Percentiles rank a stretch among this genome's conserved stretches.
Evolutionary conservation across 2,329 filamentous ascomycete genomes (phyloP).

Genomic region (Xylariaceae sp.): DNA sequence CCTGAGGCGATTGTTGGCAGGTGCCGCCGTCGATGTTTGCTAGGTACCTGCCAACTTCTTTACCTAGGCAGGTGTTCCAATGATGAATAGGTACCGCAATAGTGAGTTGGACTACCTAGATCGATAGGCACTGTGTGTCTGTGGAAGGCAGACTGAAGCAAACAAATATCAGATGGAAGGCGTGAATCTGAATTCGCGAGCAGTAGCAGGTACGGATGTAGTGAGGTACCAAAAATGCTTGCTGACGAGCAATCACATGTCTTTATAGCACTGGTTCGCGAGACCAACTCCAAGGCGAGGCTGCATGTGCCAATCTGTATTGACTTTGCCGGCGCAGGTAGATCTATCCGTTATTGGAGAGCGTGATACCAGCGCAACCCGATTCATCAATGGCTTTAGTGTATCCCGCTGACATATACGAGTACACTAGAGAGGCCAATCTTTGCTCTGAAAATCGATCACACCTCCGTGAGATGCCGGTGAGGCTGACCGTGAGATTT

Average conservation of each 20-base stretch:
- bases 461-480: not conserved
- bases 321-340: not conserved
- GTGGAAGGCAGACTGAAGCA: not conserved
- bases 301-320: not conserved
- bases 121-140: no score
- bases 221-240: not conserved
- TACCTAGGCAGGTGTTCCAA: not conserved
- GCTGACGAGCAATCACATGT: not conserved
- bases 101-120: no score
- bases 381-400: not conserved
- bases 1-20: not conserved
- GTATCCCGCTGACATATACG: not conserved
- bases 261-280: not conserved
- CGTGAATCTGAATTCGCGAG: no score
- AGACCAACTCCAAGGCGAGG: not conserved
- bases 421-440: not conserved
- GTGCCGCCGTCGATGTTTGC: not conserved
- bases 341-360: not conserved
- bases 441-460: not conserved
- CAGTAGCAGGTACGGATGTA: not conserved
- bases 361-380: not conserved
- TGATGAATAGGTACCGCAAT: no score
- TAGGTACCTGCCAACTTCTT: not conserved
- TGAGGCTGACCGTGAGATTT: not conserved
- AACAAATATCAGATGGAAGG: not conserved